Base-by-base conservation (phyloP, 2,329 filamentous ascomycete species). In the Claviceps humidiphila region DNA sequence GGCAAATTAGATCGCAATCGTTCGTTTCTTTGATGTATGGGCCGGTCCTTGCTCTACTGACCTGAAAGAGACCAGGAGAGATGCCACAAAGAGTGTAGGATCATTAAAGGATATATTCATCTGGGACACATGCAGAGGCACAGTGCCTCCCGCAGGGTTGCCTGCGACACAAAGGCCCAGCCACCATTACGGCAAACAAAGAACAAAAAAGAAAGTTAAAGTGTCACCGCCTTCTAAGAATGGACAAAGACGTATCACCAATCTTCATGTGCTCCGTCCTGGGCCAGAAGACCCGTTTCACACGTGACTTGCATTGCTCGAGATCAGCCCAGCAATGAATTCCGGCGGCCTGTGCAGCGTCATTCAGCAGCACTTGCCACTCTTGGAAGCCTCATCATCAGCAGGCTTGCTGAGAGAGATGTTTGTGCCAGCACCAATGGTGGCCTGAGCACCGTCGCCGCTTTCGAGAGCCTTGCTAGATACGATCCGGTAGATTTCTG, bases 401-500 rank as follows among this genome's bases (percentile, higher is more conserved):
- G 86, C 81, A 50, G 88, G 82, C 73, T 91, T 89, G 78, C 82
- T 91, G 64, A 95, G 85, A 58, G 89, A 85, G 64, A 97, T 87
- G 68, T 87, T 89, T 62, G 82, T 84, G 63, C 88, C 86, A 60
- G 86, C 81, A 60, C 82, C 83, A 63, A 93, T 85, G 59, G 86
- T 85, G 65, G 86, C 85, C 68, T 88, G 85, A 58, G 84, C 78
- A 56, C 82, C 80, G 62, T 95, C 90, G 65, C 87, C 89, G 65
- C 86, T 87, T 68, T 96, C 91, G 63, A 97, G 82, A 43, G 89
- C 89, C 79, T 97, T 97, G 80, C 87, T 93, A 53, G 91, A 97
- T 59, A 98, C 93, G 64, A 98, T 98, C 66, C 90, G 87, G 80
- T 97, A 98, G 75, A 98, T 98, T 78, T 98, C 93, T 95, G 67